Evolutionary conservation across 345 rosid species (phyloP).

Genomic region (Lenwebbia sp.): DNA sequence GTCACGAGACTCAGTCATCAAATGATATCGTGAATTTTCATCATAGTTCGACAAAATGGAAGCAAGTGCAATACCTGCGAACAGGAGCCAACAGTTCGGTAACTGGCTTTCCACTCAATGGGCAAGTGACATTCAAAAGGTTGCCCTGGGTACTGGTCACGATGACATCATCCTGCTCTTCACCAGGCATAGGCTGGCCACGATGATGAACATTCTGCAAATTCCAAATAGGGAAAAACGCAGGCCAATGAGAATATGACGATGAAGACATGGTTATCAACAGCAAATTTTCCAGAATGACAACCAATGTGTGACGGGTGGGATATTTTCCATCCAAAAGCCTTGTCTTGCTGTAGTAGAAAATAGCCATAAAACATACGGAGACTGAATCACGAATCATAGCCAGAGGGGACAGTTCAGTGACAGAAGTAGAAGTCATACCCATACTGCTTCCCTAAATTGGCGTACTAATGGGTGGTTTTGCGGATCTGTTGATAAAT

Average conservation of each 20-base stretch:
- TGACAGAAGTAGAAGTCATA: slow-evolving; percentile 12
- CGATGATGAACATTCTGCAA: slow-evolving; percentile 81
- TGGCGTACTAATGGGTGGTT: slow-evolving; percentile 50
- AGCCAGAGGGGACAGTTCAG: not conserved
- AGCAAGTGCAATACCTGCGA: slow-evolving; percentile 46
- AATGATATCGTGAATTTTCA: not conserved
- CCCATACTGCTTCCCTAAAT: slow-evolving; percentile 82
- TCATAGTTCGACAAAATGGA: not conserved
- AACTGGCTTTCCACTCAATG: slow-evolving; percentile 72
- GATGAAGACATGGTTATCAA: not conserved
- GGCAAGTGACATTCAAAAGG: slow-evolving; percentile 65
- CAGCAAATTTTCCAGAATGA: not conserved
- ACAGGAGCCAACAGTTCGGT: slow-evolving; percentile 72
- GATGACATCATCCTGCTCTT: slow-evolving; percentile 79
- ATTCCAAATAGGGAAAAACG: not conserved
- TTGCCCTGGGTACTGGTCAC: slow-evolving; percentile 79
- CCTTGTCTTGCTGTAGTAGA: not conserved
- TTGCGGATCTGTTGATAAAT: slow-evolving; percentile 27
- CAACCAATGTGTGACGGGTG: not conserved
- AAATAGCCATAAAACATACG: not conserved
- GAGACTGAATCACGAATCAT: not conserved
- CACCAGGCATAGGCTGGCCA: slow-evolving; percentile 89
- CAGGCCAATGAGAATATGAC: not conserved
- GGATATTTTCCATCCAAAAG: not conserved
- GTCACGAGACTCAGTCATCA: not conserved